phyloP scores from a whole-genome alignment of 768 basidiomycete species.

The Fibroporia radiculosa region DNA sequence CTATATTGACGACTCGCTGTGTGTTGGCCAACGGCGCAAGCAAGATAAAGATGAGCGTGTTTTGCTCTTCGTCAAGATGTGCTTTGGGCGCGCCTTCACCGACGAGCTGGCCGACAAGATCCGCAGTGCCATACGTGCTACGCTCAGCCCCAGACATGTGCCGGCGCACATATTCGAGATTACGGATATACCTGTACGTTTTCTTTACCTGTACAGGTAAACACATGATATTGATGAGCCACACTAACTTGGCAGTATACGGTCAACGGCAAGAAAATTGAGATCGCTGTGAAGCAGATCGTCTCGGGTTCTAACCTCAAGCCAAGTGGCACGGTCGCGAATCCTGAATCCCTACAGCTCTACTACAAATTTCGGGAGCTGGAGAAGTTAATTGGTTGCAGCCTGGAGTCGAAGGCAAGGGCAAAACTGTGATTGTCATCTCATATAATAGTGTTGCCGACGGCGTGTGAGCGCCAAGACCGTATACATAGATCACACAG shows the following conservation, averaged over 20 bases:
- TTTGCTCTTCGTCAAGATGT: conserved; percentile 65
- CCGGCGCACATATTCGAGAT: conserved; percentile 60
- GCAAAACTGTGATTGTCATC: conserved; percentile 4
- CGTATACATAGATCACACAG: too few relatives aligned
- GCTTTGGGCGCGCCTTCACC: conserved; percentile 37
- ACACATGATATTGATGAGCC: background rate
- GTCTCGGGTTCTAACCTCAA: conserved; percentile 56
- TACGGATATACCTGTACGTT: conserved; percentile 59
- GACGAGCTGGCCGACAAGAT: conserved; percentile 44
- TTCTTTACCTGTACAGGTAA: background rate
- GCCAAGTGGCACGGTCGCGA: conserved; percentile 71
- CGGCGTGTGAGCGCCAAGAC: too few relatives aligned
- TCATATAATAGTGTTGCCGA: too few relatives aligned
- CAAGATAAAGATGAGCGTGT: conserved; percentile 68
- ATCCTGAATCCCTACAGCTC: conserved; percentile 55
- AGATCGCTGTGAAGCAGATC: conserved; percentile 74
- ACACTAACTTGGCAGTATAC: conserved; percentile 43
- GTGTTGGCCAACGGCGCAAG: conserved; percentile 60
- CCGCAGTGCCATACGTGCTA: conserved; percentile 48
- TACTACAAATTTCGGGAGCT: conserved; percentile 59
- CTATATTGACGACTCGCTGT: conserved; percentile 67
- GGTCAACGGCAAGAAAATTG: conserved; percentile 72
- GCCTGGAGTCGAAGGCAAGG: conserved; percentile 8
- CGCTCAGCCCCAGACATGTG: conserved; percentile 67
- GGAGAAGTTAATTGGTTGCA: conserved; percentile 23